Percentiles rank a stretch among this genome's conserved stretches.
phyloP scores from a whole-genome alignment of 2,329 filamentous ascomycete species.

The Curvularia lunata region DNA sequence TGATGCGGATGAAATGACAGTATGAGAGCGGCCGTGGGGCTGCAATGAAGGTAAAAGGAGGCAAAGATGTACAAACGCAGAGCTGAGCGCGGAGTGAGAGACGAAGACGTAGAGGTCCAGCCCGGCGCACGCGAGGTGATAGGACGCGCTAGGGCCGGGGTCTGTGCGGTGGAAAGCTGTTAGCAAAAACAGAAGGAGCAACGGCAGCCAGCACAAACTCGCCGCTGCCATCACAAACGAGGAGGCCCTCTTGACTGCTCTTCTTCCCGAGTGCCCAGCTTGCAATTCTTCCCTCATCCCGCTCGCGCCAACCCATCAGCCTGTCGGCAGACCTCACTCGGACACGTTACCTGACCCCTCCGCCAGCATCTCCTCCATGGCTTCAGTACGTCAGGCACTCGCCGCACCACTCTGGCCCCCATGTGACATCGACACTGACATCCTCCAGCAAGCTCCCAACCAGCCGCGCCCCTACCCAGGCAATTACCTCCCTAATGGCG shows the following conservation, averaged over 20 bases:
- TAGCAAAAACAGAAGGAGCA: constrained; percentile 41
- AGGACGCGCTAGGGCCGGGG: constrained; percentile 29
- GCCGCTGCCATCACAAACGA: constrained; percentile 37
- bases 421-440: constrained; percentile 31
- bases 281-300: constrained; percentile 17
- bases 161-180: constrained; percentile 29
- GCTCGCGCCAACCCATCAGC: constrained; percentile 14
- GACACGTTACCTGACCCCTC: constrained; percentile 30
- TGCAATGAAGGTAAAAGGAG: not conserved
- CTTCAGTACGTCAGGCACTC: constrained; percentile 40
- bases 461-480: constrained; percentile 59
- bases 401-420: constrained; percentile 10
- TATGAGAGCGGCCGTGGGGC: not conserved
- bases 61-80: not conserved
- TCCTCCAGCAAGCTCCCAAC: constrained; percentile 55
- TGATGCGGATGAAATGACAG: no score
- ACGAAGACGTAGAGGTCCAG: constrained; percentile 14
- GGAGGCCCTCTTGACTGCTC: constrained; percentile 29
- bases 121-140: constrained; percentile 23
- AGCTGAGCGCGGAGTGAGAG: constrained; percentile 3
- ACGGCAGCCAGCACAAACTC: constrained; percentile 26
- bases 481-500: constrained; percentile 57
- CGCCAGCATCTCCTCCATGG: constrained; percentile 36
- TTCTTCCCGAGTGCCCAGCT: constrained; percentile 13
- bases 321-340: constrained; percentile 22